Base-by-base conservation (phyloP, 768 basidiomycete species). In the Boletus coccyginus region DNA sequence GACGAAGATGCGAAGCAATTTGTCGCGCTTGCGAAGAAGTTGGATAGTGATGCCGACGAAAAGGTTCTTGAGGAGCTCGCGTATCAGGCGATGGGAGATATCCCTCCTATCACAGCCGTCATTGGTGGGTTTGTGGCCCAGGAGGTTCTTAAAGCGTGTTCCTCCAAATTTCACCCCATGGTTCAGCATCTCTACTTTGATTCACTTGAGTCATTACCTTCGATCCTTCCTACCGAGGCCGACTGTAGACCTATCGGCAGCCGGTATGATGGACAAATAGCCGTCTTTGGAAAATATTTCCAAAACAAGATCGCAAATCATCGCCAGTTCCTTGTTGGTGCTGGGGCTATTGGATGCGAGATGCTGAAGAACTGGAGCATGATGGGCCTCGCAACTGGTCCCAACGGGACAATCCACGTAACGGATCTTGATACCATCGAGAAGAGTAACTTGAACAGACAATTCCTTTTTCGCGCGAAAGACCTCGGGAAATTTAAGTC, bases 321-420 rank as follows among this genome's bases (percentile, higher is more conserved):
- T 69, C 83, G 90, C 29, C 92, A 98, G 66, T 99, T 99, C 83
- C 81, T 99, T 44, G 97, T 99, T 53, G 97, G 97, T 10, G 87
- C 96, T n/a, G 97, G 97, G 44, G 97, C 97, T 36, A 98, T 99
- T 70, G 97, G 97, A 19, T 99, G 97, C 69, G 97, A 99, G 76
- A 98, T 98, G 97, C 76, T 99, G 66, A 99, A 99, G 80, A 99
- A 98, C 74, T 99, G 97, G 97, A 90, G 92, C 62, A 91, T 98
- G 93, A 96, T 98, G 81, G 97, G 97, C 58, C 77, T 99, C 45
- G 95, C 84, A 8, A 82, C 87, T 32, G 92, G 92, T 12, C 77
- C 82, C 16, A 78, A 85, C 41, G 97, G 92, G 11, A 74, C 80
- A 50, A 91, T 99, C 54, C 86, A 95, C 64, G 92, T 98, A 53